phyloP scores from a whole-genome alignment of 2,329 filamentous ascomycete species.

The Colletotrichum graminicola region DNA sequence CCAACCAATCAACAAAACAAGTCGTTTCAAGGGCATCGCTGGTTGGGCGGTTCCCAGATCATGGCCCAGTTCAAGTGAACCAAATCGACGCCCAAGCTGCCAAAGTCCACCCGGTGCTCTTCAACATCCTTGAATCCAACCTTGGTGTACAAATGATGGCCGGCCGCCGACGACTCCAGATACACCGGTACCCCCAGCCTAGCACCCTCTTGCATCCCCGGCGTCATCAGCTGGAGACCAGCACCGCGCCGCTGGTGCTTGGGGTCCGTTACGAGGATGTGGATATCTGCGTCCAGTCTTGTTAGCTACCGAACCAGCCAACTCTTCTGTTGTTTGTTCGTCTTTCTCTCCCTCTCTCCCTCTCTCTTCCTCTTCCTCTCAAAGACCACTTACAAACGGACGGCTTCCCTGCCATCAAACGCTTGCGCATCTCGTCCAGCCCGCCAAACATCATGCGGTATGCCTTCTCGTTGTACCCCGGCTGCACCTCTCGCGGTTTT shows the following conservation, averaged over 20 bases:
- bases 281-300: conserved; percentile 49
- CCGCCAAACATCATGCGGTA: conserved; percentile 50
- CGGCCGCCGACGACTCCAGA: conserved; percentile 53
- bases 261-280: conserved; percentile 54
- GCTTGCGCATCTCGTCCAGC: conserved; percentile 49
- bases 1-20: background rate
- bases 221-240: conserved; percentile 51
- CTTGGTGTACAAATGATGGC: conserved; percentile 51
- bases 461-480: conserved; percentile 51
- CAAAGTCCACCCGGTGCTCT: conserved; percentile 18
- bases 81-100: conserved; percentile 22
- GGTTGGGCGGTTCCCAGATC: conserved; percentile 39
- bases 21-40: conserved; percentile 17
- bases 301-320: conserved; percentile 10
- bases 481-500: conserved; percentile 45
- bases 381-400: conserved; percentile 51
- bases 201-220: conserved; percentile 53
- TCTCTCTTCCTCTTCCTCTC: background rate
- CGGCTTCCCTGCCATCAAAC: conserved; percentile 49
- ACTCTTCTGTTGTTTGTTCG: background rate
- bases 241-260: conserved; percentile 53
- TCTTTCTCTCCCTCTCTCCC: background rate
- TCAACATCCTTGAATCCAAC: conserved; percentile 52
- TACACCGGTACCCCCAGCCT: conserved; percentile 52
- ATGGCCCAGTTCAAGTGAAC: conserved; percentile 40